These are phyloP conservation scores for Colletotrichum sp. DNA, from an alignment of 2,329 filamentous ascomycete species.

Conservation along the genomic window DNA sequence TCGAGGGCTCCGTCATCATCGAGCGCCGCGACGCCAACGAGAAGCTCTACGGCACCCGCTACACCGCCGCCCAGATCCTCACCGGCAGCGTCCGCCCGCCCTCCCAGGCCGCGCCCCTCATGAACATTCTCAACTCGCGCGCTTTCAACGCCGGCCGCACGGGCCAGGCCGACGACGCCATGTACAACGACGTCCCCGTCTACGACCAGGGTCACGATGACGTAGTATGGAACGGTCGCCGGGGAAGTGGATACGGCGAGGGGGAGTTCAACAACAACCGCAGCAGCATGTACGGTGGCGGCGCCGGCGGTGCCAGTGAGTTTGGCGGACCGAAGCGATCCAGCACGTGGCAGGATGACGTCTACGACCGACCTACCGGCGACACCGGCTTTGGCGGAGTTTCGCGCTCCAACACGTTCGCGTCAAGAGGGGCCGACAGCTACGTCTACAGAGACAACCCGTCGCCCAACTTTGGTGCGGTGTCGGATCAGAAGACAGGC, in stretches of 20 bases:
- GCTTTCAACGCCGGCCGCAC: conserved; percentile 72
- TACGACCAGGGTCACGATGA: conserved; percentile 87
- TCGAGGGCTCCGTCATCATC: conserved; percentile 92
- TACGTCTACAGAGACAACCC: conserved; percentile 60
- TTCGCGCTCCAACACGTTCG: conserved; percentile 58
- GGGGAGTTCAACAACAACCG: conserved; percentile 45
- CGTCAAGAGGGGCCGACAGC: conserved; percentile 50
- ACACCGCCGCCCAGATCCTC: conserved; percentile 83
- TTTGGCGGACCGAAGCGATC: conserved; percentile 66
- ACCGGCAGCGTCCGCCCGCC: conserved; percentile 80
- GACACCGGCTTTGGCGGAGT: conserved; percentile 36
- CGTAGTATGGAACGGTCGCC: conserved; percentile 81
- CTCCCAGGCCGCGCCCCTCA: conserved; percentile 81
- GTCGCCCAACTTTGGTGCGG: background rate
- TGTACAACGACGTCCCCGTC: conserved; percentile 94
- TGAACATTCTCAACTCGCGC: conserved; percentile 84
- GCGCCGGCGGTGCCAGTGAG: conserved; percentile 47
- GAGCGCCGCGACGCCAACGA: conserved; percentile 97
- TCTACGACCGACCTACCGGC: conserved; percentile 65
- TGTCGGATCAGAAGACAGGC: conserved; percentile 52
- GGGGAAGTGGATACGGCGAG: conserved; percentile 74
- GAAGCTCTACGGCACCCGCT: conserved; percentile 86
- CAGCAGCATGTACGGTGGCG: conserved; percentile 37
- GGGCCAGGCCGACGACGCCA: conserved; percentile 58
- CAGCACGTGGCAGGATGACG: conserved; percentile 77